Evolutionary conservation across 2,329 filamentous ascomycete genomes (phyloP), one percentile per base, ranked within the genome.

Genomic region (Ustulina deusta): DNA sequence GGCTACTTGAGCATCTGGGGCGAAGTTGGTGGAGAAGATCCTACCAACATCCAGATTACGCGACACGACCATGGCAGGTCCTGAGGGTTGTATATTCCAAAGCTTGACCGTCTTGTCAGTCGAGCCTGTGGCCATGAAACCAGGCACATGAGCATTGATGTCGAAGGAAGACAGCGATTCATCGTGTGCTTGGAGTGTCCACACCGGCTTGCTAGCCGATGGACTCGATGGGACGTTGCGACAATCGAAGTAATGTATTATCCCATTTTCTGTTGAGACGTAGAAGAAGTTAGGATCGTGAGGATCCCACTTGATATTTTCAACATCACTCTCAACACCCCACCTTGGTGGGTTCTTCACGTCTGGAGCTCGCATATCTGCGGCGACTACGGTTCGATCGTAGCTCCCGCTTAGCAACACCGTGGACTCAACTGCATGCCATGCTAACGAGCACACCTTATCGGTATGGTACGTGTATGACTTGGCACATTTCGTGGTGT

Each of bases 381-480:
- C 92, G n/a, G 93, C 94, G 9, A 97, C 93, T 10, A 97, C 87
- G 2, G 94, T 98, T 71, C 94, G 90, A 80, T 99, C 96, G 82
- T 98, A 99, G 78, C 93, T 97, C 69, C 96, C 96, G 76, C 91
- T 97, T 67, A 99, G 86, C 27, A 99, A 86, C 22, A 97, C 89
- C 0, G 96, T 97, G 2, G 94, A 90, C 79, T 97, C 93, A 49
- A 86, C 87, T 0, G 92, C 87, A 83, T 98, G 93, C 96, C 97
- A 99, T 72, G 95, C 92, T 64, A 99, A 83, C 25, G 95, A 93
- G 86, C 94, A 99, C 72, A 98, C 94, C 83, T 99, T 99, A 85
- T 97, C 96, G 40, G 93, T 97, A 83, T 99, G 96, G 82, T 97
- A 93, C 17, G 89, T 87, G 85, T 99, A 99, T 51, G 94, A 97